Conservation (phyloP, 306 rosid species). For the Inga oerstediana region DNA sequence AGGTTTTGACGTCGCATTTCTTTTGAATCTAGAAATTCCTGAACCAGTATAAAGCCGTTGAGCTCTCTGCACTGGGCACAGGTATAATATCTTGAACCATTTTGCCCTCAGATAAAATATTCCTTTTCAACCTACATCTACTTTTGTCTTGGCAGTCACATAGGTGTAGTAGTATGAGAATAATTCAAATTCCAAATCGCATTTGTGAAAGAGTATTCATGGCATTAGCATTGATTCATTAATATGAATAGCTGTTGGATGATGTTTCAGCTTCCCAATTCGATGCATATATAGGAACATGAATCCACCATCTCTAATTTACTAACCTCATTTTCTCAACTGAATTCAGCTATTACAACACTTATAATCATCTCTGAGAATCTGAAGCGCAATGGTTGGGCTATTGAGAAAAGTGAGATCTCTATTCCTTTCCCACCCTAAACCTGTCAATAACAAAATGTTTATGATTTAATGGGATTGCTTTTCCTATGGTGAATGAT, state of each 20-base stretch:
- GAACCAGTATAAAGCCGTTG: constrained; percentile 53
- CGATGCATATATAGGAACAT: constrained; percentile 1
- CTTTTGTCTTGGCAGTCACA: background rate
- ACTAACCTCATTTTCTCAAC: constrained; percentile 6
- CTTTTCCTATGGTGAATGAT: constrained; percentile 20
- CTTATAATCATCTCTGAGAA: constrained; percentile 58
- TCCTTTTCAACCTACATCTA: background rate
- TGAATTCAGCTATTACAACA: constrained; percentile 69
- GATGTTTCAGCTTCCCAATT: background rate
- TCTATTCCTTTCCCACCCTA: constrained; percentile 8
- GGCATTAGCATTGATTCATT: background rate
- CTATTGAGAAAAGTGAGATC: constrained; percentile 63
- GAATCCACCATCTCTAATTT: background rate
- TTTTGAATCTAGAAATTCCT: constrained; percentile 60
- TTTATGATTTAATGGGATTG: background rate
- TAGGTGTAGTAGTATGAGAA: background rate
- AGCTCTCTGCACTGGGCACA: constrained; percentile 70
- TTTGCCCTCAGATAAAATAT: background rate
- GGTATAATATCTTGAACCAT: constrained; percentile 49
- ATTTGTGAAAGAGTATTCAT: background rate
- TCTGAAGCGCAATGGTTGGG: constrained; percentile 62
- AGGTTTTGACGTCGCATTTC: constrained; percentile 20
- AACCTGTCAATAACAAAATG: constrained; percentile 1
- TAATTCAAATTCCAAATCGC: background rate
- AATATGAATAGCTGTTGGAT: no score